phyloP scores from a whole-genome alignment of 1,284 basidiomycete genomes.

The Somion occarium region DNA sequence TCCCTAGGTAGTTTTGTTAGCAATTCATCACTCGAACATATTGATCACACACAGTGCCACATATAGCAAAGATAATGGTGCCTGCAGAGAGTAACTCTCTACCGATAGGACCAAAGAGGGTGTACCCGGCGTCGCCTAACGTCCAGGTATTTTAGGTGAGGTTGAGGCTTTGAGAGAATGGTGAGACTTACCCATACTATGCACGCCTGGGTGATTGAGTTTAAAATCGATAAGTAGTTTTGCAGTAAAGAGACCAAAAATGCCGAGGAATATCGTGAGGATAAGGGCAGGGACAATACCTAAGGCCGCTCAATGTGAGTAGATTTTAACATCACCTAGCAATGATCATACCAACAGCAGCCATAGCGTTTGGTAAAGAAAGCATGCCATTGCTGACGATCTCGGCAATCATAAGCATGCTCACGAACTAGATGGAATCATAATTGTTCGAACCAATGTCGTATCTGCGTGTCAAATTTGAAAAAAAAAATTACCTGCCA shows the following conservation, averaged over 20 bases:
- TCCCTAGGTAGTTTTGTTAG: constrained; percentile 29
- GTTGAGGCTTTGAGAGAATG: neutral
- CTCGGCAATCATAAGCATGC: constrained; percentile 53
- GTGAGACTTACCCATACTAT: constrained; percentile 47
- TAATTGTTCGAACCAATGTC: neutral
- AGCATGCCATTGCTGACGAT: constrained; percentile 58
- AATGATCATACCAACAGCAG: constrained; percentile 39
- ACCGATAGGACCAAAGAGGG: constrained; percentile 46
- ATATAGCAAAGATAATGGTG: constrained; percentile 50
- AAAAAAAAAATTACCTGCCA: constrained; percentile 39
- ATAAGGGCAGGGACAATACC: constrained; percentile 51
- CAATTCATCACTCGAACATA: neutral
- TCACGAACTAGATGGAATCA: constrained; percentile 33
- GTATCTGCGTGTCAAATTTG: neutral
- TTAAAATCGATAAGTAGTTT: constrained; percentile 56
- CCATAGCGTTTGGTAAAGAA: constrained; percentile 49
- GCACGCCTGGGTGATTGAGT: constrained; percentile 49
- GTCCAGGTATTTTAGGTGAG: neutral
- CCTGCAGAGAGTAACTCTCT: constrained; percentile 43
- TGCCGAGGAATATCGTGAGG: constrained; percentile 50
- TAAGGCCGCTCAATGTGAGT: constrained; percentile 13
- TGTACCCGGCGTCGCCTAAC: constrained; percentile 48
- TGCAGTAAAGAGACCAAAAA: constrained; percentile 47
- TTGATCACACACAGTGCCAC: constrained; percentile 32
- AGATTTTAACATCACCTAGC: neutral